These are phyloP conservation scores for Stephania yunnanensis DNA, from an alignment of 164 flowering plant genomes.

Conservation along the genomic window DNA sequence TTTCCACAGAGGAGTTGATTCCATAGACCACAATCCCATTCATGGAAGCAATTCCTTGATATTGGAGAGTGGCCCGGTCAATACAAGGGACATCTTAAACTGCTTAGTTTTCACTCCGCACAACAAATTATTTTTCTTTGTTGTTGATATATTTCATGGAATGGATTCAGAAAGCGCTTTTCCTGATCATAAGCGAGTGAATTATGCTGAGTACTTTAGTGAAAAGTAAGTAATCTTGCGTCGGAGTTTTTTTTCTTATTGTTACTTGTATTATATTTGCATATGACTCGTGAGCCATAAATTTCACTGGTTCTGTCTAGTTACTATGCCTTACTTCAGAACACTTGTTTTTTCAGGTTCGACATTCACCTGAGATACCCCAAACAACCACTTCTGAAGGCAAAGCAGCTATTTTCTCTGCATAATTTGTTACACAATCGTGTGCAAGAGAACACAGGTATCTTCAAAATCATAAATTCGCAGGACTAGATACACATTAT, in stretches of 20 bases:
- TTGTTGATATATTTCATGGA: conserved; percentile 37
- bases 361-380: conserved; percentile 54
- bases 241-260: not conserved
- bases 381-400: conserved; percentile 67
- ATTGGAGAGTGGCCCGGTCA: conserved; percentile 48
- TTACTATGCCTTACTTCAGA: not conserved
- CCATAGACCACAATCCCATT: conserved; percentile 12
- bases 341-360: conserved; percentile 35
- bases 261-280: not conserved
- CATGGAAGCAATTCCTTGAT: conserved; percentile 25
- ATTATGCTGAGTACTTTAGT: conserved; percentile 41
- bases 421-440: conserved; percentile 63
- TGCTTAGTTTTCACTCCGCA: conserved; percentile 72
- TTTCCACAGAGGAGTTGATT: conserved; percentile 24
- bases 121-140: conserved; percentile 52
- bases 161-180: conserved; percentile 48
- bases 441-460: conserved; percentile 47
- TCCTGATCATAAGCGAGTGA: conserved; percentile 24
- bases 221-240: conserved; percentile 39
- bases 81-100: conserved; percentile 41
- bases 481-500: no score
- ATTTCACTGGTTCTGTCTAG: not conserved
- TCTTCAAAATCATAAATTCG: not conserved
- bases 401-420: conserved; percentile 52
- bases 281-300: not conserved